phyloP scores from a whole-genome alignment of 2,329 filamentous ascomycete species.

The Polychaeton citri region DNA sequence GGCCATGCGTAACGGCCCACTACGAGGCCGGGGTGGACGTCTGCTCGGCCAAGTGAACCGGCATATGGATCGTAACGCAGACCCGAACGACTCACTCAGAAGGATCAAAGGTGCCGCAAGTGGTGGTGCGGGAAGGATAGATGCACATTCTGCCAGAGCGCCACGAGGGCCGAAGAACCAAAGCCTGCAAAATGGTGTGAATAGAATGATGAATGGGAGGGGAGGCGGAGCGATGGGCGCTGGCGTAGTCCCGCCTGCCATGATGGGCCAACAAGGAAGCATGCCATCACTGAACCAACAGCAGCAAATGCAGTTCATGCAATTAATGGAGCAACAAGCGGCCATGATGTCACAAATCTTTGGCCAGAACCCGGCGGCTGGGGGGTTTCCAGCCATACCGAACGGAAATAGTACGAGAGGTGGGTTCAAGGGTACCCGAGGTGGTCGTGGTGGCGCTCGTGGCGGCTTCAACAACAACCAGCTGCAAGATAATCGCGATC shows the following conservation, averaged over 20 bases:
- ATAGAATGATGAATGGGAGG: constrained; percentile 21
- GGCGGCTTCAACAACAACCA: constrained; percentile 2
- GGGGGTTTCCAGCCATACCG: constrained; percentile 9
- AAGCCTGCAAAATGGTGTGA: constrained; percentile 35
- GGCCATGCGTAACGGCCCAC: constrained; percentile 70
- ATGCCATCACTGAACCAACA: constrained; percentile 39
- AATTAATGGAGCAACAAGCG: constrained; percentile 51
- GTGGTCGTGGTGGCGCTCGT: constrained; percentile 15
- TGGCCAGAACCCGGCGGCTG: constrained; percentile 6
- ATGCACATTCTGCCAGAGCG: constrained; percentile 56
- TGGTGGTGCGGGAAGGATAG: constrained; percentile 62
- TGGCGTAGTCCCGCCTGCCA: constrained; percentile 15
- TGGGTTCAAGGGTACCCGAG: neutral
- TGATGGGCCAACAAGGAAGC: constrained; percentile 36
- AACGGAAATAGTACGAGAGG: neutral
- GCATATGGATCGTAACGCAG: constrained; percentile 63
- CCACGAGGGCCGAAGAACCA: constrained; percentile 49
- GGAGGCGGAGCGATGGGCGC: constrained; percentile 5
- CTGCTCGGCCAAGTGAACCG: constrained; percentile 64
- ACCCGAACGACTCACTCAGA: constrained; percentile 55
- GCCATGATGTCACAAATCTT: constrained; percentile 67
- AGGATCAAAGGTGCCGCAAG: constrained; percentile 57
- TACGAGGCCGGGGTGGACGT: constrained; percentile 55
- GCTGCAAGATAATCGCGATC: constrained; percentile 1
- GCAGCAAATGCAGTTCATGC: constrained; percentile 61